Evolutionary conservation across 2,329 filamentous ascomycete species (phyloP), one percentile per base, ranked within the genome.

Genomic region (Incumbomyces lentus): DNA sequence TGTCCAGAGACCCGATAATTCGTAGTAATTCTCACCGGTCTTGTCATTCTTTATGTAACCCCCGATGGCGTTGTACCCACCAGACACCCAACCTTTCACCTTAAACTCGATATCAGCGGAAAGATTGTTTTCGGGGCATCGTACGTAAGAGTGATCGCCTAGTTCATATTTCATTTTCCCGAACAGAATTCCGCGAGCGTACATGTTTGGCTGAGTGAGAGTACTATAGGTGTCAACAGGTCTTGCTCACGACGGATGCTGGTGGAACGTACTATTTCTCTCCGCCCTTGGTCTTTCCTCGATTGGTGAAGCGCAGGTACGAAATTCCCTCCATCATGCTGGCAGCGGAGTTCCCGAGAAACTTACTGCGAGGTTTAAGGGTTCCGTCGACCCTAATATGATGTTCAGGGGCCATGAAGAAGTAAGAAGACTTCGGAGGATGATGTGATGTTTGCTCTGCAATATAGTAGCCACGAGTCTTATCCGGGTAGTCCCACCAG

Each of bases 81-180:
- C 92, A 44, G 87, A 83, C 54, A 98, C 90, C 77, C 93, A 98
- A 4, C 92, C 92, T 67, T 96, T 96, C 44, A 87, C 93, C 70
- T 96, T 96, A 76, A 98, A 98, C 55, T 98, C 92, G 51, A 98
- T 81, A 62, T 98, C 90, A 50, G 88, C 90, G 19, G 81, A 77
- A 14, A 98, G 73, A 48, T 88, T 82, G 14, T 87, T 77, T 63
- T 96, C 90, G 0, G 90, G 87, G 64, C 92, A 96, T 55, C 82
- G 78, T 16, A 98, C 86, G 58, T 88, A 86, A 63, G 89, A 95
- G 43, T 58, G 56, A 37, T 58, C 56, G 37, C 56, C 92, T 6
- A 98, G 79, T 69, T 98, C 92, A 66, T 96, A 98, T 66, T 95
- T 96, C 92, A 98, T 96, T 66, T 95, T 96, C 40, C 92, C 92